Percentiles rank a stretch among this genome's conserved stretches.
Evolutionary conservation across 208 protist genomes (phyloP).

Genomic region (Trypanosoma caninum): DNA sequence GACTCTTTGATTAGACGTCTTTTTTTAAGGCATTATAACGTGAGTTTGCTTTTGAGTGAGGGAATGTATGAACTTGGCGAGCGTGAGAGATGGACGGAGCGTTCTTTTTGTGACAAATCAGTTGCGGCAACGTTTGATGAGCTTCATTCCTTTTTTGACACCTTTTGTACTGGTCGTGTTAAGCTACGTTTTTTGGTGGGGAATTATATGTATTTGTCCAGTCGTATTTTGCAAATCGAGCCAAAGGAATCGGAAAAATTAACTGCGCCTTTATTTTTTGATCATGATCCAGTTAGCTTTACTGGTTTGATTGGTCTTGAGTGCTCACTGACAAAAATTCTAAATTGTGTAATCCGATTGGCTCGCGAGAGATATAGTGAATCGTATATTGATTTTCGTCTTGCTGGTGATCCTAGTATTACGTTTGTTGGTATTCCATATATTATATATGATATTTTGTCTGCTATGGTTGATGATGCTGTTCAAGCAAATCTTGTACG

Average conservation of each 20-base stretch:
- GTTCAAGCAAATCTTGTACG: constrained; percentile 49
- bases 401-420: constrained; percentile 38
- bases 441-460: constrained; percentile 68
- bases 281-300: constrained; percentile 47
- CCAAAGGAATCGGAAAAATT: constrained; percentile 35
- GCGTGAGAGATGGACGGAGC: constrained; percentile 51
- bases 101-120: constrained; percentile 23
- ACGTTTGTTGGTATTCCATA: constrained; percentile 63
- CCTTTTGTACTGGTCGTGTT: constrained; percentile 52
- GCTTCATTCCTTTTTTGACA: constrained; percentile 52
- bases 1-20: constrained; percentile 53
- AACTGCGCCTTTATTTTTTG: constrained; percentile 46
- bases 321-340: constrained; percentile 43
- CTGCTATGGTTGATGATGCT: constrained; percentile 63
- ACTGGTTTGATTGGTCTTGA: constrained; percentile 62
- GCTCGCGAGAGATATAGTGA: constrained; percentile 38
- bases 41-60: constrained; percentile 41
- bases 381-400: constrained; percentile 45
- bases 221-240: constrained; percentile 44
- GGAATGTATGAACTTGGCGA: constrained; percentile 50
- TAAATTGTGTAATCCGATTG: constrained; percentile 39
- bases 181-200: constrained; percentile 58
- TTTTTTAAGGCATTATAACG: constrained; percentile 67
- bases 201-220: constrained; percentile 76
- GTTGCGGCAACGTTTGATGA: constrained; percentile 34